Evolutionary conservation across 2,329 filamentous ascomycete species (phyloP).

Genomic region (Cryphonectria carpinicola): DNA sequence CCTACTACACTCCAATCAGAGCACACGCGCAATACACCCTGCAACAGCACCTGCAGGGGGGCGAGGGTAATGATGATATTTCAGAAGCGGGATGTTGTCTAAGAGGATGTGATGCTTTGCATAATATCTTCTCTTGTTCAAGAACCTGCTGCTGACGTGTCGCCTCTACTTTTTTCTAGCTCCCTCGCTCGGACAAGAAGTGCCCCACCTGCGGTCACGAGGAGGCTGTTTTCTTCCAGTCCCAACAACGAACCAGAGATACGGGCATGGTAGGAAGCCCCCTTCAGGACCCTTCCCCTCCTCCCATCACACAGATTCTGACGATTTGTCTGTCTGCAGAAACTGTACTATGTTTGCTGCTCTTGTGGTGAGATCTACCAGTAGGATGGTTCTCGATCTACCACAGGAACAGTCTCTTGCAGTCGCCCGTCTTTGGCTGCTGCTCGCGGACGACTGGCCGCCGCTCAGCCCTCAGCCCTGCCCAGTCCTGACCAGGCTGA

Average conservation of each 20-base stretch:
- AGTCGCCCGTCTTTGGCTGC: background rate
- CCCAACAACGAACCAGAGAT: conserved; percentile 93
- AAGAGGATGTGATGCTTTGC: conserved; percentile 21
- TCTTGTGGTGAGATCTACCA: conserved; percentile 87
- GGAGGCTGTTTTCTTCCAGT: conserved; percentile 98
- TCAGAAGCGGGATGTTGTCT: conserved; percentile 28
- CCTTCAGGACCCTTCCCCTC: background rate
- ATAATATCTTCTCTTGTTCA: conserved; percentile 34
- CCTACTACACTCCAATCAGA: conserved; percentile 15
- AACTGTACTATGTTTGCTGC: conserved; percentile 94
- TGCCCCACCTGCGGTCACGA: conserved; percentile 85
- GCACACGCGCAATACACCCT: conserved; percentile 12
- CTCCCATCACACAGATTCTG: background rate
- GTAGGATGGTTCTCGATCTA: conserved; percentile 37
- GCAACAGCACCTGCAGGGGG: conserved; percentile 10
- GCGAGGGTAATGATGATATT: conserved; percentile 12
- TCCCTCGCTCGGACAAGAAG: conserved; percentile 83
- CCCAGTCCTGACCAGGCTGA: background rate
- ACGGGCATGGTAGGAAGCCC: conserved; percentile 86
- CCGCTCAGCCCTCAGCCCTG: background rate
- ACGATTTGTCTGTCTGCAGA: conserved; percentile 51
- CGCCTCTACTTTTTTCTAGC: conserved; percentile 61
- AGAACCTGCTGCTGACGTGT: conserved; percentile 45
- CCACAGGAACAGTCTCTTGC: background rate
- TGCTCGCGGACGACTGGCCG: background rate